Conservation (phyloP, 1,139 yeast species). For the Arxiozyma slooffiae region DNA sequence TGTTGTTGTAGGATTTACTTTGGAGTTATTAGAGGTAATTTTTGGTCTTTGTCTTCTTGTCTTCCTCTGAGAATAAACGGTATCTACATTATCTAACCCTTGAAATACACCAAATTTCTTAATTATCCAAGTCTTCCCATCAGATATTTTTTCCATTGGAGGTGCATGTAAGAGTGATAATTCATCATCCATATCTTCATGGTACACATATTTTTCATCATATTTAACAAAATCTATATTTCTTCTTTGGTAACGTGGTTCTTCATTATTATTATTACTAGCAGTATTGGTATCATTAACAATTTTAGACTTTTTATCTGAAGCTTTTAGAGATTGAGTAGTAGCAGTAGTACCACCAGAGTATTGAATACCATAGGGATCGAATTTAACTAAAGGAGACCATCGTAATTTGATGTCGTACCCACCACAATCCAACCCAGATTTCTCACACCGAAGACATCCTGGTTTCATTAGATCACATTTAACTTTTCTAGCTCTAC, state of each 20-base stretch:
- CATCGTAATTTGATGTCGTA: conserved; percentile 74
- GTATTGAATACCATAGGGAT: conserved; percentile 31
- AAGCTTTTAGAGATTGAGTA: conserved; percentile 11
- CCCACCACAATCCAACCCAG: conserved; percentile 65
- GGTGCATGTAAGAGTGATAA: conserved; percentile 53
- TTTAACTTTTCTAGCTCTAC: conserved; percentile 49
- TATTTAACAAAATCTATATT: conserved; percentile 70
- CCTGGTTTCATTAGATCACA: conserved; percentile 48
- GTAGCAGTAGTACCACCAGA: conserved; percentile 26
- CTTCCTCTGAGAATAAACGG: conserved; percentile 1
- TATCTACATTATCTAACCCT: conserved; percentile 17
- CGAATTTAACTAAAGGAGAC: conserved; percentile 50
- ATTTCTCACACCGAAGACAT: conserved; percentile 44
- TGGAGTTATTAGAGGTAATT: not conserved
- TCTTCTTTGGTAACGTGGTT: conserved; percentile 42
- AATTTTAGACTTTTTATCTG: not conserved
- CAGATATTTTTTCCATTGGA: conserved; percentile 34
- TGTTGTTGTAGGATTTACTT: not conserved
- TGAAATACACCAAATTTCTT: conserved; percentile 85
- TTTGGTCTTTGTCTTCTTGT: conserved; percentile 1
- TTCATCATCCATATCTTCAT: conserved; percentile 76
- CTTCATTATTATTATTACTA: conserved; percentile 10
- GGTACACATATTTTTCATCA: conserved; percentile 53
- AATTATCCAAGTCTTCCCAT: conserved; percentile 44
- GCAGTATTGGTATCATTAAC: conserved; percentile 2